phyloP scores from a whole-genome alignment of 2,329 filamentous ascomycete species.

The Moelleriella libera region DNA sequence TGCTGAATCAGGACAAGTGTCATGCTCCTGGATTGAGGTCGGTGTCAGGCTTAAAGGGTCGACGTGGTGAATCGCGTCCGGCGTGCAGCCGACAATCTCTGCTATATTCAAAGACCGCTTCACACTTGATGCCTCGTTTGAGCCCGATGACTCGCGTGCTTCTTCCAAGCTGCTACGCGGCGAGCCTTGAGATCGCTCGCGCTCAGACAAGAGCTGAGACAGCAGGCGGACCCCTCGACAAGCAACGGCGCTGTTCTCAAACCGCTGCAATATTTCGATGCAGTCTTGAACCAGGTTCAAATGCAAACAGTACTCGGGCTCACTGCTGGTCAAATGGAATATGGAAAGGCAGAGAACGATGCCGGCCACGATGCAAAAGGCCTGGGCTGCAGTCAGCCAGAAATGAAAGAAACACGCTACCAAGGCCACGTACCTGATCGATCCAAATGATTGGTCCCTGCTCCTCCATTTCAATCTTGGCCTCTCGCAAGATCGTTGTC shows the following conservation, averaged over 20 bases:
- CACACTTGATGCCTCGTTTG: neutral
- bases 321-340: conserved; percentile 9
- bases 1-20: neutral
- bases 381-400: conserved; percentile 4
- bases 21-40: neutral
- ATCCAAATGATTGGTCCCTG: conserved; percentile 11
- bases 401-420: neutral
- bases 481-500: conserved; percentile 21
- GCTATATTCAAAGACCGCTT: neutral
- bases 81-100: too few relatives aligned
- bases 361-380: conserved; percentile 12
- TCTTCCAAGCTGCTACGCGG: neutral
- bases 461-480: conserved; percentile 8
- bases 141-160: neutral
- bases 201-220: neutral
- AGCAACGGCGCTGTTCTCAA: neutral
- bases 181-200: neutral
- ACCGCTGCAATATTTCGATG: neutral
- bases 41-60: neutral
- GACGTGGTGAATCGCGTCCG: too few relatives aligned
- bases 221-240: neutral
- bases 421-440: conserved; percentile 1
- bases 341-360: conserved; percentile 16
- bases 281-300: neutral
- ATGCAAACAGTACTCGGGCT: neutral